Conservation (phyloP, 2,329 filamentous ascomycete species). For the Alternaria rosae region DNA sequence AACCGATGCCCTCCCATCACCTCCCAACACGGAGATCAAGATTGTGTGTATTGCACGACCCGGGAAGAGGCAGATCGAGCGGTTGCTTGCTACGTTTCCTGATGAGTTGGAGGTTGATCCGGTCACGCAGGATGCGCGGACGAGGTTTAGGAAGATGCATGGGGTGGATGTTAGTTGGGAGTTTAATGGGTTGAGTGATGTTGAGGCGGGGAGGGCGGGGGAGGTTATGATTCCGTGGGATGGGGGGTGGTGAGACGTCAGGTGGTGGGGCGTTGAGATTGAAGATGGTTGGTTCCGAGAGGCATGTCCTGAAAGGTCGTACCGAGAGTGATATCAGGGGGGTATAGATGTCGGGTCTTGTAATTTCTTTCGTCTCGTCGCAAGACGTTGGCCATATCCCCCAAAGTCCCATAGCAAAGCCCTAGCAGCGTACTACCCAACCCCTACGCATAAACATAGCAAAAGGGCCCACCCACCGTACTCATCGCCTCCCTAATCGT, state of each 20-base stretch:
- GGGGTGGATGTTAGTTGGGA: conserved; percentile 45
- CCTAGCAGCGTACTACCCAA: neutral
- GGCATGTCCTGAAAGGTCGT: too few relatives aligned
- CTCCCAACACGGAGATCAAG: conserved; percentile 34
- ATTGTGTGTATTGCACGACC: conserved; percentile 47
- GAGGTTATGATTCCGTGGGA: neutral
- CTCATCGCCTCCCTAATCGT: conserved; percentile 52
- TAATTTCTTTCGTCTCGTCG: neutral
- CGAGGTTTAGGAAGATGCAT: conserved; percentile 39
- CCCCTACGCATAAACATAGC: conserved; percentile 52
- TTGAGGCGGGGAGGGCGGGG: neutral
- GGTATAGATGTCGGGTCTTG: neutral
- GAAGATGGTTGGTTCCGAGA: neutral
- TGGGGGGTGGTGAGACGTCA: neutral
- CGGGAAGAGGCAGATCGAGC: conserved; percentile 54
- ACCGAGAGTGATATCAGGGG: too few relatives aligned
- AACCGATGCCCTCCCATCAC: neutral
- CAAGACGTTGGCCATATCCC: neutral
- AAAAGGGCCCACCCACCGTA: conserved; percentile 56
- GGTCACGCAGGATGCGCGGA: conserved; percentile 42
- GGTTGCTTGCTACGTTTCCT: conserved; percentile 60
- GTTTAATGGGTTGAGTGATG: conserved; percentile 33
- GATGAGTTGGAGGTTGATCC: conserved; percentile 56
- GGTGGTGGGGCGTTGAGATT: neutral
- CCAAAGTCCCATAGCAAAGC: neutral